Evolutionary conservation across 1,284 basidiomycete genomes (phyloP).

Genomic region (Phellopilus nigrolimitatus): DNA sequence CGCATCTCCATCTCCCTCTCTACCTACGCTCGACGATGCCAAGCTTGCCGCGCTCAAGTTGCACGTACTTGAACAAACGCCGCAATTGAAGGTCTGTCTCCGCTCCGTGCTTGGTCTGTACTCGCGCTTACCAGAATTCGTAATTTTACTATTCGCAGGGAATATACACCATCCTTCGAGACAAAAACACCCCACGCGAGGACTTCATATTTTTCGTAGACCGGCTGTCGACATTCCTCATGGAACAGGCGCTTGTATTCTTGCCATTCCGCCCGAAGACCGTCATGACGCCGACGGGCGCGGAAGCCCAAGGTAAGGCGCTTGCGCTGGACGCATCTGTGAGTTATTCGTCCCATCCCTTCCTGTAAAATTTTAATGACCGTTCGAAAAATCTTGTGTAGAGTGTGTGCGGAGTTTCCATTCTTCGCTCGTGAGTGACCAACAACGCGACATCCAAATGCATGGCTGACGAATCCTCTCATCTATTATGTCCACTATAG

Average conservation of each 20-base stretch:
- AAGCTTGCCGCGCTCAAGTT: conserved; percentile 47
- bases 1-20: conserved; percentile 23
- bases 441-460: not conserved
- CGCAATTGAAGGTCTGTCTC: conserved; percentile 66
- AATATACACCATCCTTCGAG: conserved; percentile 83
- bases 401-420: conserved; percentile 79
- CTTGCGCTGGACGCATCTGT: conserved; percentile 55
- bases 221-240: conserved; percentile 78
- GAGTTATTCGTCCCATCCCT: conserved; percentile 16
- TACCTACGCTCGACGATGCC: conserved; percentile 29
- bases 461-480: not conserved
- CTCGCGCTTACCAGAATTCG: not conserved
- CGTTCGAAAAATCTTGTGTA: conserved; percentile 25
- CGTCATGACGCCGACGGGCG: conserved; percentile 67
- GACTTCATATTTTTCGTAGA: conserved; percentile 92
- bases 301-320: conserved; percentile 58
- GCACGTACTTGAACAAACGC: conserved; percentile 72
- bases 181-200: conserved; percentile 62
- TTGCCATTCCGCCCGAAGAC: conserved; percentile 67
- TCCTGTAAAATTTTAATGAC: conserved; percentile 10
- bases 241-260: conserved; percentile 80
- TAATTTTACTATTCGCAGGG: conserved; percentile 46
- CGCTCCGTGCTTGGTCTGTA: not conserved
- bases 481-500: conserved; percentile 33
- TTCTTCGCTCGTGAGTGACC: conserved; percentile 67